A percentile compares a stretch with the other conserved stretches of the same genome.
Conservation (phyloP, 129 eudicot genomes). For the Lonicera japonica region DNA sequence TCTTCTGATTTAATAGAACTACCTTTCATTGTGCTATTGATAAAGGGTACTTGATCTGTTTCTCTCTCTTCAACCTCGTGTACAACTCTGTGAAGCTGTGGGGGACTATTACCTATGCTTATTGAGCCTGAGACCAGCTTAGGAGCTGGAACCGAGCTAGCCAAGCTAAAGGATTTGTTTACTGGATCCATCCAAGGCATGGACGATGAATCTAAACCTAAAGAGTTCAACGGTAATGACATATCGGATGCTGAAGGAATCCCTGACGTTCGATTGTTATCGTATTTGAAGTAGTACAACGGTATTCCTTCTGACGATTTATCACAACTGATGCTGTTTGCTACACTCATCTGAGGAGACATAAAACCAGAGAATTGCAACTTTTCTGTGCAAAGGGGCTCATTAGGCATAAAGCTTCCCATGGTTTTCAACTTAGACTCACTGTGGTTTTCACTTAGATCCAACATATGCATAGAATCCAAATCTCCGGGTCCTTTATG, state of each 20-base stretch:
- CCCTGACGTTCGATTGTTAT: conserved; percentile 43
- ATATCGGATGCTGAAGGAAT: conserved; percentile 54
- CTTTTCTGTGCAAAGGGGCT: conserved; percentile 58
- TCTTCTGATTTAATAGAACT: conserved; percentile 32
- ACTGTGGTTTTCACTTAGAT: conserved; percentile 30
- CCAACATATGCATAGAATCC: conserved; percentile 63
- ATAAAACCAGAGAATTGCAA: conserved; percentile 84
- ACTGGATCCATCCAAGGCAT: conserved; percentile 56
- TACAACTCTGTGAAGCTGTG: conserved; percentile 80
- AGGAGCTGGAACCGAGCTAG: conserved; percentile 51
- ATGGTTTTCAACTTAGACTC: conserved; percentile 38
- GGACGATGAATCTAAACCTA: conserved; percentile 59
- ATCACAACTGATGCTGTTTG: conserved; percentile 44
- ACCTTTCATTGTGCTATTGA: conserved; percentile 42
- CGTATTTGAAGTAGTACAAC: conserved; percentile 66
- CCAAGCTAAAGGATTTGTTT: conserved; percentile 51
- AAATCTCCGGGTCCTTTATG: conserved; percentile 55
- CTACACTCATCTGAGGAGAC: conserved; percentile 76
- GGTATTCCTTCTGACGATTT: conserved; percentile 92
- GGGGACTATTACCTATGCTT: conserved; percentile 46
- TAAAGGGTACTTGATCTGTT: conserved; percentile 53
- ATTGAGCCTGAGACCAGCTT: conserved; percentile 59
- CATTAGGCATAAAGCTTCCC: conserved; percentile 47
- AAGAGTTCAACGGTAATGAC: conserved; percentile 35
- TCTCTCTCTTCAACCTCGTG: conserved; percentile 88